Evolutionary conservation across 176 grass and related monocot genomes (phyloP), one percentile per base, ranked within the genome.

Genomic region (Saccharum officinarum): DNA sequence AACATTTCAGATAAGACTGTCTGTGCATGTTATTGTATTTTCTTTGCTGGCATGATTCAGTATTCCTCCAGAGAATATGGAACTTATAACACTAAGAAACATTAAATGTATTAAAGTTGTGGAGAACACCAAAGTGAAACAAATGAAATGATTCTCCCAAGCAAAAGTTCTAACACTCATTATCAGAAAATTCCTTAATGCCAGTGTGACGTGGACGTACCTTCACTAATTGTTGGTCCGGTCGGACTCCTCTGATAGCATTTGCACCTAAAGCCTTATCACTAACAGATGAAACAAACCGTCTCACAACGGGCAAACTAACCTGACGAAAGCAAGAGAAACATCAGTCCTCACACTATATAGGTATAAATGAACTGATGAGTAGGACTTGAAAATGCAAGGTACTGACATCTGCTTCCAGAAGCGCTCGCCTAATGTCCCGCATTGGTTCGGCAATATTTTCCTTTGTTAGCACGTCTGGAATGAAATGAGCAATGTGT

Each of bases 151-250:
- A 16, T 85, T n/a, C 40, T 2, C 6, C 44, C 26, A 36, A 61
- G 23, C 15, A 50, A 18, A 85, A 2, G 80, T 3, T 11, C 3
- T 0, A 22, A 7, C 3, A 0, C 3, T 66, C 41, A n/a, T 62
- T 38, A 14, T 86, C 59, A 50, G 7, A 20, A 28, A 28, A 60
- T 16, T 52, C n/a, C 40, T 49, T 31, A 50, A n/a, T 14, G 17
- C 8, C 14, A 22, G 61, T 49, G 7, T 66, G 26, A 20, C 13
- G 47, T 6, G 30, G 59, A 23, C 30, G 71, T 95, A 98, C 96
- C 94, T 98, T 98, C 59, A 98, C 96, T 57, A 98, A 82, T 77
- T 98, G 96, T 47, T 98, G 96, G 36, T 98, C 96, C 69, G 96
- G 93, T 75, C 44, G 52, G 90, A 98, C 91, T 30, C 96, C 96